Percentiles rank a stretch among this genome's conserved stretches.
These are phyloP conservation scores for Phylloporus sp. DNA, from an alignment of 1,284 basidiomycete species.

Conservation along the genomic window DNA sequence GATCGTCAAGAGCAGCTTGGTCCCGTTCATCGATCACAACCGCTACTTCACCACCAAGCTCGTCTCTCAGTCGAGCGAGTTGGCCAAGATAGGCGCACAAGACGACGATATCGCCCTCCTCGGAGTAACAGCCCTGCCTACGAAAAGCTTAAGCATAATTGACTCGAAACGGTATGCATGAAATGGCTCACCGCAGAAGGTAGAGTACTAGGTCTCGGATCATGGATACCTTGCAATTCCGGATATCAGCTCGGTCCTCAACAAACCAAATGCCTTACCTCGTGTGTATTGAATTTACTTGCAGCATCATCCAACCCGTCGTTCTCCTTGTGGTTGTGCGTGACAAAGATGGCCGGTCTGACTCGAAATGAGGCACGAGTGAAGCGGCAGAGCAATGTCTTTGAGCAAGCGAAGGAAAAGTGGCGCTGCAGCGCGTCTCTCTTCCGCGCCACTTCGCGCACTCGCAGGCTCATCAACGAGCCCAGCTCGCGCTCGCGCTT, in stretches of 20 bases:
- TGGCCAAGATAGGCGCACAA: constrained; percentile 81
- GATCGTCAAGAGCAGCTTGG: constrained; percentile 60
- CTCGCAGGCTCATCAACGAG: too few species aligned
- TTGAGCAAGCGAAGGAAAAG: too few species aligned
- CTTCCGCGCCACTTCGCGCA: too few species aligned
- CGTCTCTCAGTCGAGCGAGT: constrained; percentile 63
- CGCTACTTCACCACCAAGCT: constrained; percentile 56
- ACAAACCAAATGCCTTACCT: constrained; percentile 52
- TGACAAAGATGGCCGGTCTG: too few species aligned
- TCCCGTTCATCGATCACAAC: constrained; percentile 77
- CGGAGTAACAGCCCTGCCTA: constrained; percentile 65
- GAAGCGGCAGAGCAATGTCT: too few species aligned
- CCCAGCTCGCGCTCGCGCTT: too few species aligned
- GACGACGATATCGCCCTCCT: constrained; percentile 76
- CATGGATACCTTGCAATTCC: constrained; percentile 64
- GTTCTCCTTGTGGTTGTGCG: constrained; percentile 62
- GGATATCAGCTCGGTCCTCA: neutral
- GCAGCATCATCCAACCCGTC: constrained; percentile 61
- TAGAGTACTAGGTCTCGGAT: constrained; percentile 75
- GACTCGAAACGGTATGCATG: neutral
- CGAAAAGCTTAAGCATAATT: constrained; percentile 2
- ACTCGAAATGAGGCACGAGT: too few species aligned
- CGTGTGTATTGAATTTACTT: constrained; percentile 71
- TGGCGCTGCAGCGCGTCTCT: too few species aligned
- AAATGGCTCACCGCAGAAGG: constrained; percentile 56